Evolutionary conservation across 371 early-diverging fungal genomes (phyloP).

Genomic region (Phascolomyces articulosus): DNA sequence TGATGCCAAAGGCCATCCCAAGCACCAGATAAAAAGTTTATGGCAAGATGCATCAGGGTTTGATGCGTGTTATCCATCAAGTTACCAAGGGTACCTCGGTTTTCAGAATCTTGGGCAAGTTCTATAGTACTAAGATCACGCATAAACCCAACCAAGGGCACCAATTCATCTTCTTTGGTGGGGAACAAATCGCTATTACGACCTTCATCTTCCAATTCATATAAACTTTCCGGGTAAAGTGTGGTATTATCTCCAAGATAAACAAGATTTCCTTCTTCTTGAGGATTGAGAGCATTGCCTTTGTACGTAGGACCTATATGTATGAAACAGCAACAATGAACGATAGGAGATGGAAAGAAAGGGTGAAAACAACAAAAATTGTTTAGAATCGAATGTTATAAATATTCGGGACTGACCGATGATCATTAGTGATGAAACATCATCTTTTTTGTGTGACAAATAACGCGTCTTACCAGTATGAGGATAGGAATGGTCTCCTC

Average conservation of each 20-base stretch:
- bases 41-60: slow-evolving; percentile 47
- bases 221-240: slow-evolving; percentile 34
- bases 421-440: no score
- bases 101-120: slow-evolving; percentile 28
- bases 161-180: slow-evolving; percentile 21
- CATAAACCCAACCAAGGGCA: slow-evolving; percentile 30
- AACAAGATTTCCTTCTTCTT: slow-evolving; percentile 35
- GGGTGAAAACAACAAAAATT: not conserved
- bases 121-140: slow-evolving; percentile 24
- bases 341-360: no score
- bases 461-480: slow-evolving; percentile 23
- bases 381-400: not conserved
- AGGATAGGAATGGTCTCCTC: slow-evolving; percentile 27
- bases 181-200: slow-evolving; percentile 11
- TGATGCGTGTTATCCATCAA: slow-evolving; percentile 31
- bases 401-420: not conserved
- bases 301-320: slow-evolving; percentile 29
- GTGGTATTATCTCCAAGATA: slow-evolving; percentile 34
- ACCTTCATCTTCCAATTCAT: slow-evolving; percentile 39
- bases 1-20: slow-evolving; percentile 56
- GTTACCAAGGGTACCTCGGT: slow-evolving; percentile 29
- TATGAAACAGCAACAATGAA: no score
- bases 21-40: slow-evolving; percentile 50
- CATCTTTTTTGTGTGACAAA: no score
- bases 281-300: slow-evolving; percentile 34